Evolutionary conservation across 495 filamentous ascomycete species (phyloP).

Genomic region (Aspergillus mulundensis): DNA sequence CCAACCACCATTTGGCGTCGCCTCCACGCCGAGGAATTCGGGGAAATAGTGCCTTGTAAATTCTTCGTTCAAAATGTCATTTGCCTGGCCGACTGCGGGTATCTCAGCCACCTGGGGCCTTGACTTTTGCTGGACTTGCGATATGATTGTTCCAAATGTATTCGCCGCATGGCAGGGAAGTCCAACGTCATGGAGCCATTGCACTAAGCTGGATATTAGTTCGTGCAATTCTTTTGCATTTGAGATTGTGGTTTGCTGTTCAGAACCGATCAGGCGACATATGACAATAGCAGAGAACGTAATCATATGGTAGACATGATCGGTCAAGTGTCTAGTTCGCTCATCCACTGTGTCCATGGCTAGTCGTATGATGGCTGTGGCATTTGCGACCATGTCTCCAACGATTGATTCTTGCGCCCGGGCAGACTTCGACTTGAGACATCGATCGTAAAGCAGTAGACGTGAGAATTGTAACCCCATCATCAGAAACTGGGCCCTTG

Average conservation of each 20-base stretch:
- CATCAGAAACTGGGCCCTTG: slow-evolving; percentile 43
- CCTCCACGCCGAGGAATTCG: slow-evolving; percentile 27
- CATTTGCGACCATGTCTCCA: slow-evolving; percentile 41
- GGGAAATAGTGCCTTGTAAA: slow-evolving; percentile 21
- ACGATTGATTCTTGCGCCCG: slow-evolving; percentile 34
- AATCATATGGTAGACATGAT: slow-evolving; percentile 50
- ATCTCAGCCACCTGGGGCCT: neutral
- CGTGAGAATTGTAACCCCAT: slow-evolving; percentile 48
- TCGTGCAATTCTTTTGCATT: slow-evolving; percentile 30
- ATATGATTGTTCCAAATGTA: slow-evolving; percentile 38
- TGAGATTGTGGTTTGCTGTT: slow-evolving; percentile 24
- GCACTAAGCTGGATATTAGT: slow-evolving; percentile 29
- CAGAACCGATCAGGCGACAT: slow-evolving; percentile 38
- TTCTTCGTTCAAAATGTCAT: neutral
- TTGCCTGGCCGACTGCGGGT: neutral
- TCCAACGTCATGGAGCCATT: slow-evolving; percentile 43
- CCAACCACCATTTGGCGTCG: slow-evolving; percentile 26
- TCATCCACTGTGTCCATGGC: slow-evolving; percentile 45
- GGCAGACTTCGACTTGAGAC: slow-evolving; percentile 33
- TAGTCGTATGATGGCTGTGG: slow-evolving; percentile 38
- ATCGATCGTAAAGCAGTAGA: slow-evolving; percentile 39
- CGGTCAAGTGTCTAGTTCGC: slow-evolving; percentile 41
- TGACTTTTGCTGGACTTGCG: slow-evolving; percentile 5
- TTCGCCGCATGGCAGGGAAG: slow-evolving; percentile 43
- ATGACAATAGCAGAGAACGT: slow-evolving; percentile 43